Evolutionary conservation across 2,329 filamentous ascomycete genomes (phyloP).

Genomic region (Bipolaris gigantea): DNA sequence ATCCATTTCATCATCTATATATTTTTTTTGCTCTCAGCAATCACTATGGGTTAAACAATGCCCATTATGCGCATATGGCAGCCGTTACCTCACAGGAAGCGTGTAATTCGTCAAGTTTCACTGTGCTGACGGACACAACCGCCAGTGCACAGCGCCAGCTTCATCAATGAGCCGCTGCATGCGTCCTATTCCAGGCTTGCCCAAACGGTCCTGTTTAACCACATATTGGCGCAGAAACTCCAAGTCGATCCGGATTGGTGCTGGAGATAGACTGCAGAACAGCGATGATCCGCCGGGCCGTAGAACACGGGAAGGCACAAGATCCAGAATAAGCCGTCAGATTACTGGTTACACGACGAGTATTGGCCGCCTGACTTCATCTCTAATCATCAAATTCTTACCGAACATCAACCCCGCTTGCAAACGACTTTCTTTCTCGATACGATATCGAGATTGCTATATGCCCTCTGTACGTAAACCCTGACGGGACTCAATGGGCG

Average conservation of each 20-base stretch:
- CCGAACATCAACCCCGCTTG: background rate
- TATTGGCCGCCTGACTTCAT: constrained; percentile 1
- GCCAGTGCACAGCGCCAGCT: constrained; percentile 1
- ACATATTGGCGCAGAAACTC: constrained; percentile 6
- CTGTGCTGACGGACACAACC: constrained; percentile 4
- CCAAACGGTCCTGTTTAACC: constrained; percentile 4
- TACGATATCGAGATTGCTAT: background rate
- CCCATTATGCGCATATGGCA: background rate
- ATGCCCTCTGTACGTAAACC: background rate
- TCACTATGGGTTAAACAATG: constrained; percentile 7
- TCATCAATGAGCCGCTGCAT: constrained; percentile 9
- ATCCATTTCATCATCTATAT: background rate
- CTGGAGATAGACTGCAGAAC: background rate
- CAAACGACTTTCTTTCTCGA: too few relatives aligned
- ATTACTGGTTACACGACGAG: background rate
- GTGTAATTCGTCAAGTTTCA: constrained; percentile 10
- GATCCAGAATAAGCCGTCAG: background rate
- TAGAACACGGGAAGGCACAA: background rate
- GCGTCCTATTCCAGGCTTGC: background rate
- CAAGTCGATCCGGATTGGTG: constrained; percentile 1
- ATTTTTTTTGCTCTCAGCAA: background rate
- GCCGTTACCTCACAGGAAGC: background rate
- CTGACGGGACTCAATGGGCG: too few relatives aligned
- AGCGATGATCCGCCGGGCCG: background rate
- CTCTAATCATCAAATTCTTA: background rate